Evolutionary conservation across 116 monocot species (phyloP).

Genomic region (Papilionanthe hybrid): DNA sequence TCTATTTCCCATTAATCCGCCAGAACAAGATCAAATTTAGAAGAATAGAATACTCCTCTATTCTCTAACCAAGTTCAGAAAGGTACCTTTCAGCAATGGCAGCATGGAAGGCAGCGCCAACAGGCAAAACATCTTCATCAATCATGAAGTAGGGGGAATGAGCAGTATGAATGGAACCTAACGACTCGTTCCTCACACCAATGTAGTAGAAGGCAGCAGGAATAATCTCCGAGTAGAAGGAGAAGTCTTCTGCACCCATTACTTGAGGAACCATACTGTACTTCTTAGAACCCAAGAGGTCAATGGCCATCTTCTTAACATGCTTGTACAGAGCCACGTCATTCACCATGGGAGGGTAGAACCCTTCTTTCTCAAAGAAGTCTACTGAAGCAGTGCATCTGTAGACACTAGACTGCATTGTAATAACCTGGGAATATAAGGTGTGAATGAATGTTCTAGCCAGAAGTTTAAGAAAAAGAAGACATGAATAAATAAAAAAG

Average conservation of each 20-base stretch:
- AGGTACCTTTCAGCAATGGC: conserved; percentile 76
- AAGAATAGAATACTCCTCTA: no score
- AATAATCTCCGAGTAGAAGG: conserved; percentile 67
- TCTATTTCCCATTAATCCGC: no score
- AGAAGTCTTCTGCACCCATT: conserved; percentile 88
- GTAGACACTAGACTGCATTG: conserved; percentile 55
- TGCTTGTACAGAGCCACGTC: conserved; percentile 40
- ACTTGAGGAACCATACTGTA: conserved; percentile 37
- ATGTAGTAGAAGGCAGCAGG: conserved; percentile 67
- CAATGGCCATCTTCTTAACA: conserved; percentile 37
- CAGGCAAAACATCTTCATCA: conserved; percentile 64
- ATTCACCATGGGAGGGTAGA: conserved; percentile 67
- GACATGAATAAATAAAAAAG: no score
- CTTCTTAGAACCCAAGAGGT: conserved; percentile 37
- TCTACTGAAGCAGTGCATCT: conserved; percentile 51
- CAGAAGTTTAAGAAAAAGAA: no score
- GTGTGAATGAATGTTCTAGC: background rate
- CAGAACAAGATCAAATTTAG: no score
- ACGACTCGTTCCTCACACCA: conserved; percentile 55
- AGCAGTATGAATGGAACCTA: conserved; percentile 39
- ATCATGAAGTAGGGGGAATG: conserved; percentile 74
- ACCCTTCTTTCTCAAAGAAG: conserved; percentile 60
- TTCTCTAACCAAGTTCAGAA: conserved; percentile 12
- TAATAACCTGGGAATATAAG: conserved; percentile 42
- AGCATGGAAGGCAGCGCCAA: conserved; percentile 77